phyloP scores from a whole-genome alignment of 2,329 filamentous ascomycete species.

The Arthrobotrys megalospora region DNA sequence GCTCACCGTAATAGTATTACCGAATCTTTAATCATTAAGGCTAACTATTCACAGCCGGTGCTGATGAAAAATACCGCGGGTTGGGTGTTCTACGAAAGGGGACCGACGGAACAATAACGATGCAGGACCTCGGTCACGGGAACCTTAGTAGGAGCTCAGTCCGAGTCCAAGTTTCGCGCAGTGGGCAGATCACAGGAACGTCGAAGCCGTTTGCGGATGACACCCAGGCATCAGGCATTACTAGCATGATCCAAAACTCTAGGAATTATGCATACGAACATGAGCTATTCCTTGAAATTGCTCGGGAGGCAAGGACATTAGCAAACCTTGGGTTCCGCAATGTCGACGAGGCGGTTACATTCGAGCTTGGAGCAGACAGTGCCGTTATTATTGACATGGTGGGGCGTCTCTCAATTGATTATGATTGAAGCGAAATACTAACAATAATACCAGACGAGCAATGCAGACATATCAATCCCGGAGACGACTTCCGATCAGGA shows the following conservation, averaged over 20 bases:
- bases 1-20: conserved; percentile 28
- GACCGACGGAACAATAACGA: conserved; percentile 79
- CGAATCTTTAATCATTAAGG: conserved; percentile 63
- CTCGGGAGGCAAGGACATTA: conserved; percentile 82
- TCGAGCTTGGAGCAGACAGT: conserved; percentile 61
- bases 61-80: conserved; percentile 78
- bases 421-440: background rate
- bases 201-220: conserved; percentile 74
- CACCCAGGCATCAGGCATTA: conserved; percentile 70
- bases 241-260: conserved; percentile 80
- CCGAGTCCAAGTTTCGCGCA: conserved; percentile 76
- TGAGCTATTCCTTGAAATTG: conserved; percentile 91
- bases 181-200: conserved; percentile 74
- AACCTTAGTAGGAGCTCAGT: conserved; percentile 71
- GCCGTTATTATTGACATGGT: conserved; percentile 64
- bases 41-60: conserved; percentile 68
- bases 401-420: conserved; percentile 3
- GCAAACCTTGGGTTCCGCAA: conserved; percentile 79
- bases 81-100: conserved; percentile 83
- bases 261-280: conserved; percentile 85
- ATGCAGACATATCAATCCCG: conserved; percentile 62
- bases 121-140: conserved; percentile 76
- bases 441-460: conserved; percentile 62
- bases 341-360: conserved; percentile 73
- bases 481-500: conserved; percentile 66